A percentile compares a stretch with the other conserved stretches of the same genome.
These are phyloP conservation scores for Neurospora sublineolata DNA, from an alignment of 495 filamentous ascomycete species.

Conservation along the genomic window DNA sequence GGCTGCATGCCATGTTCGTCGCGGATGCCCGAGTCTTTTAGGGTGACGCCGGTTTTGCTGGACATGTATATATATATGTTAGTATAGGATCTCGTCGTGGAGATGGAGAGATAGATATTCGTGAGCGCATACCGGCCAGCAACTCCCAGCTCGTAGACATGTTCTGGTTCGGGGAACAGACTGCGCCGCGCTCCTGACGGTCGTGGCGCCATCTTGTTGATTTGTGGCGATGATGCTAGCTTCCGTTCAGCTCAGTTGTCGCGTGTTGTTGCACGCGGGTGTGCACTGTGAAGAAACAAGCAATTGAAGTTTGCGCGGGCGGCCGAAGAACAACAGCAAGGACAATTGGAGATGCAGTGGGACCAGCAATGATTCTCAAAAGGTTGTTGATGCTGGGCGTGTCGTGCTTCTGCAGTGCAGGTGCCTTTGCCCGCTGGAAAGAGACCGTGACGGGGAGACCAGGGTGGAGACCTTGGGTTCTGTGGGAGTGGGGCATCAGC, in stretches of 20 bases:
- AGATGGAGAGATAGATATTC: background rate
- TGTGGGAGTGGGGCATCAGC: background rate
- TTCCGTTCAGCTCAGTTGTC: background rate
- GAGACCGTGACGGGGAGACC: background rate
- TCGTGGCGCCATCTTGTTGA: constrained; percentile 22
- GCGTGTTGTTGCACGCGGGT: background rate
- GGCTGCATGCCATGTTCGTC: constrained; percentile 89
- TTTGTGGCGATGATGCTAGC: background rate
- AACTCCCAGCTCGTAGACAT: constrained; percentile 38
- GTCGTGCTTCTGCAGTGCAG: background rate
- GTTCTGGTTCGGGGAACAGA: constrained; percentile 25
- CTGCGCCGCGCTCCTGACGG: constrained; percentile 26
- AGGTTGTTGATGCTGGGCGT: background rate
- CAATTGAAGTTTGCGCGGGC: background rate
- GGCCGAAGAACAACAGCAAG: background rate
- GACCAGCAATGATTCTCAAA: no score
- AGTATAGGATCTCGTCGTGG: background rate
- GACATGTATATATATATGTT: background rate
- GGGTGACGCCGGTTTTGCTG: constrained; percentile 68
- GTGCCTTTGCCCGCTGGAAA: background rate
- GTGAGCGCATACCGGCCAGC: constrained; percentile 33
- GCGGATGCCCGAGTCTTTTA: constrained; percentile 68
- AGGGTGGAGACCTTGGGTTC: background rate
- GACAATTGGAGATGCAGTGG: background rate
- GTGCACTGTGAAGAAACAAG: background rate